Base-by-base conservation (phyloP, 2,329 filamentous ascomycete species). In the Chalaropsis ovoidea region DNA sequence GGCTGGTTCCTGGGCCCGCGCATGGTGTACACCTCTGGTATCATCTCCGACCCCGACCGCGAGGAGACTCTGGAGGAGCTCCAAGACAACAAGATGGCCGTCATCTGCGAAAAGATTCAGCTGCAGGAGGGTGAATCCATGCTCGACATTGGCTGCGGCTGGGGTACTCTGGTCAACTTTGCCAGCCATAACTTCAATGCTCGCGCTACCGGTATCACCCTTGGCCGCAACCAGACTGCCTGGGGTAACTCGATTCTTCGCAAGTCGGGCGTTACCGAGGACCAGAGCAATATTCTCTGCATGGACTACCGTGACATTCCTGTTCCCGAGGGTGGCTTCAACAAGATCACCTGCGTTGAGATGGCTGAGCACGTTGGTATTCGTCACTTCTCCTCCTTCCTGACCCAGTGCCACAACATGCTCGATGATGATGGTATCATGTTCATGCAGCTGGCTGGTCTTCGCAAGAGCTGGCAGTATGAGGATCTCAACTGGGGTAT, bases 321-420 rank as follows among this genome's bases (percentile, higher is more conserved):
- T 35, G 66, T 67, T 41, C 66, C 63, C 24, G 66, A 67, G 63
- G 66, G 66, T 35, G 82, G 89, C 22, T 86, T 89, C 22, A 78
- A 87, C 71, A 95, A 96, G 80, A 96, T 97, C 73, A 96, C 92
- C 71, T 95, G 90, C 76, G 85, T 97, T 65, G 94, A 99, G 78
- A 97, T 97, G 94, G 92, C 90, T 65, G 94, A 97, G 81, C 94
- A 99, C 79, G 94, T 97, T 71, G 94, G 94, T 79, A 89, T 97
- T 68, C 88, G 91, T 70, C 89, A 96, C 78, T 88, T 97, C 73
- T 79, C 80, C 67, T 77, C 79, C 69, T 97, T 99, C 81, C 79
- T 92, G 72, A 84, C 81, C 71, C 93, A 97, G 79, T 88, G 95
- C 66, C 83, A 95, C 76, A 87, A 95, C 73, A 96, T 97, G 91